phyloP scores from a whole-genome alignment of 2,329 filamentous ascomycete genomes.

The Beauveria bassiana region DNA sequence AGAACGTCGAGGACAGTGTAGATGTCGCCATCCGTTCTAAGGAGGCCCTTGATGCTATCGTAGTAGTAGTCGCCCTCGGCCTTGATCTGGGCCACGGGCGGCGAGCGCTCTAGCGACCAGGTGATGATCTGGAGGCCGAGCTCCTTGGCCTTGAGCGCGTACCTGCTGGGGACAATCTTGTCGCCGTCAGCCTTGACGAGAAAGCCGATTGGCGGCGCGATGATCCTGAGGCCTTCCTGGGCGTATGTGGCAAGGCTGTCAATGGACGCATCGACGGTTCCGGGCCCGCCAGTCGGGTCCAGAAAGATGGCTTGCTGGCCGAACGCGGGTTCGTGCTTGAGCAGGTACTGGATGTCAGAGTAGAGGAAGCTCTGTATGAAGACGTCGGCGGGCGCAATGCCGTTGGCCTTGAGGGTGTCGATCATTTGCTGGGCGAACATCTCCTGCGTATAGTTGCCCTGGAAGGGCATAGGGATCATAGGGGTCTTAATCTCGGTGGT shows the following conservation, averaged over 20 bases:
- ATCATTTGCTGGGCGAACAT: constrained; percentile 58
- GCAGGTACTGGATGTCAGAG: constrained; percentile 59
- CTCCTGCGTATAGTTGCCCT: constrained; percentile 54
- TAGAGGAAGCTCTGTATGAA: constrained; percentile 61
- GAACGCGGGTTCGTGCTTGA: constrained; percentile 52
- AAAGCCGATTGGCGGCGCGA: constrained; percentile 56
- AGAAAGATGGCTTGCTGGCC: constrained; percentile 57
- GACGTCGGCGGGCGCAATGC: constrained; percentile 46
- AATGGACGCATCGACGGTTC: constrained; percentile 44
- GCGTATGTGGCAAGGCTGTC: constrained; percentile 48
- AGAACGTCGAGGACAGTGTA: constrained; percentile 60
- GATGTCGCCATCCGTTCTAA: constrained; percentile 57
- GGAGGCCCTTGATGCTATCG: constrained; percentile 42
- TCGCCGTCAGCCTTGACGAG: constrained; percentile 45
- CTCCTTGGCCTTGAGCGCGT: constrained; percentile 52
- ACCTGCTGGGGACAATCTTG: constrained; percentile 54
- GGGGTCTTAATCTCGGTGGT: constrained; percentile 62
- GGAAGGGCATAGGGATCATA: constrained; percentile 59
- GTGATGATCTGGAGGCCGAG: constrained; percentile 58
- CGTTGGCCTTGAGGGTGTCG: constrained; percentile 48
- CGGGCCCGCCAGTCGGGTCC: constrained; percentile 51
- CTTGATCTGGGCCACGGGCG: constrained; percentile 41
- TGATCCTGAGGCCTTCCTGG: constrained; percentile 51
- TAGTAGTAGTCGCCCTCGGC: constrained; percentile 49
- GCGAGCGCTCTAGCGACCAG: constrained; percentile 62